phyloP scores from a whole-genome alignment of 768 basidiomycete genomes.

The Chalciporus chontae region DNA sequence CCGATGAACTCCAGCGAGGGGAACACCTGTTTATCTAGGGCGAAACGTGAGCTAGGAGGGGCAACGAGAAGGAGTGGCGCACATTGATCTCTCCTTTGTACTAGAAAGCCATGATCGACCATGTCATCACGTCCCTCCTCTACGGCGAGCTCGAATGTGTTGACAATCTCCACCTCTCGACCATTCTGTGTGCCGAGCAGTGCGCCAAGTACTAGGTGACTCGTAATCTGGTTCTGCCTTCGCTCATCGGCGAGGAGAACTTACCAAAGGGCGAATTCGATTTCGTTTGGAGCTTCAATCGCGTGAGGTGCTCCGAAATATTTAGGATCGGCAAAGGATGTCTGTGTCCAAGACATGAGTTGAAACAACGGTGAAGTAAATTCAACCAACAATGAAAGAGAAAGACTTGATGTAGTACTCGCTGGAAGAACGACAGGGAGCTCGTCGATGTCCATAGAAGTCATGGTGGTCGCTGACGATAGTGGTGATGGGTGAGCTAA shows the following conservation, averaged over 20 bases:
- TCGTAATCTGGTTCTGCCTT: not conserved
- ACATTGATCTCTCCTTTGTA: slow-evolving; percentile 88
- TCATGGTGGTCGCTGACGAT: slow-evolving; percentile 33
- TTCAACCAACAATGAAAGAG: slow-evolving; percentile 63
- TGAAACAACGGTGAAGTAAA: not conserved
- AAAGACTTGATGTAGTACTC: slow-evolving; percentile 68
- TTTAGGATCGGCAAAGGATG: slow-evolving; percentile 96
- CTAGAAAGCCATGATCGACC: slow-evolving; percentile 80
- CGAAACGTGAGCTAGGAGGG: slow-evolving; percentile 5
- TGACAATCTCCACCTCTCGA: slow-evolving; percentile 94
- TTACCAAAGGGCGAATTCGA: slow-evolving; percentile 62
- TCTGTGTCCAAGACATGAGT: slow-evolving; percentile 41
- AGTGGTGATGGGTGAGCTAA: slow-evolving; percentile 1
- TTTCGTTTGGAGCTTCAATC: slow-evolving; percentile 72
- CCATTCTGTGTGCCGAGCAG: slow-evolving; percentile 92
- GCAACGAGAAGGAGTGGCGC: slow-evolving; percentile 18
- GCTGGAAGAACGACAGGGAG: slow-evolving; percentile 70
- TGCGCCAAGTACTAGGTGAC: slow-evolving; percentile 75
- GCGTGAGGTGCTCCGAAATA: slow-evolving; percentile 92
- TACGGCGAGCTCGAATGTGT: slow-evolving; percentile 85
- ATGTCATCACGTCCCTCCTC: slow-evolving; percentile 51
- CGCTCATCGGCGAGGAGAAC: slow-evolving; percentile 14
- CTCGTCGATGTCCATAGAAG: slow-evolving; percentile 77
- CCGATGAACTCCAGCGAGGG: slow-evolving; percentile 96
- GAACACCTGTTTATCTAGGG: slow-evolving; percentile 93